Evolutionary conservation across 1,284 basidiomycete species (phyloP).

Genomic region (Ceratobasidium sp.): DNA sequence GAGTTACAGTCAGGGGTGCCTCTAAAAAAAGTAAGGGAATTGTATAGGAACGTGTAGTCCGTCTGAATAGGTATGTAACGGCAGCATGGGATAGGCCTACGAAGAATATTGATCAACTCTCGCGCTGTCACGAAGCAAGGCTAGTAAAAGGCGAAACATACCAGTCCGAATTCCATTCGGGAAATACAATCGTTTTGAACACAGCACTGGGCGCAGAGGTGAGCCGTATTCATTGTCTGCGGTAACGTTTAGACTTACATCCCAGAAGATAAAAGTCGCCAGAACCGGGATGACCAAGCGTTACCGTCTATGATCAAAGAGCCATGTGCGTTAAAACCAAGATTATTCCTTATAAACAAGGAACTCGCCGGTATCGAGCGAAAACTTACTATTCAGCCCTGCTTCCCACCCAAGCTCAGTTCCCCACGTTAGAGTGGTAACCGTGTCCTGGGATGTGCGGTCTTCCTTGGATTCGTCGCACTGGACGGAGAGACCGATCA

Average conservation of each 20-base stretch:
- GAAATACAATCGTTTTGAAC: slow-evolving; percentile 53
- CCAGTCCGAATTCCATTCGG: slow-evolving; percentile 54
- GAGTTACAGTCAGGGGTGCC: slow-evolving; percentile 51
- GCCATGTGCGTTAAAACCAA: background rate
- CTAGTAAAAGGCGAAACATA: slow-evolving; percentile 50
- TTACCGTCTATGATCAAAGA: slow-evolving; percentile 37
- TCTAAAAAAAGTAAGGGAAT: slow-evolving; percentile 56
- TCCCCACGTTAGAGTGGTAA: slow-evolving; percentile 36
- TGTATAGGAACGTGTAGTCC: slow-evolving; percentile 57
- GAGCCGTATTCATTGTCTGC: background rate
- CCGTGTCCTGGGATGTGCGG: slow-evolving; percentile 38
- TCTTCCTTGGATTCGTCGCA: slow-evolving; percentile 41
- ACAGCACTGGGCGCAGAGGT: slow-evolving; percentile 46
- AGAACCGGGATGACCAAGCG: slow-evolving; percentile 48
- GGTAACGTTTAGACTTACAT: background rate
- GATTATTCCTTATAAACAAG: background rate
- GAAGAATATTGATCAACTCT: background rate
- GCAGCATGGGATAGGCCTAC: slow-evolving; percentile 45
- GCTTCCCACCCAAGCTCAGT: slow-evolving; percentile 22
- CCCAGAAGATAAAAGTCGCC: slow-evolving; percentile 50
- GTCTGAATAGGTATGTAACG: slow-evolving; percentile 46
- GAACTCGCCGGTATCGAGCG: slow-evolving; percentile 39
- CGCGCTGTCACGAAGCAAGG: background rate
- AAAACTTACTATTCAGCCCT: slow-evolving; percentile 37
- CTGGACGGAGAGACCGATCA: slow-evolving; percentile 46